phyloP scores from a whole-genome alignment of 208 protist genomes.

The Crithidia bombi region DNA sequence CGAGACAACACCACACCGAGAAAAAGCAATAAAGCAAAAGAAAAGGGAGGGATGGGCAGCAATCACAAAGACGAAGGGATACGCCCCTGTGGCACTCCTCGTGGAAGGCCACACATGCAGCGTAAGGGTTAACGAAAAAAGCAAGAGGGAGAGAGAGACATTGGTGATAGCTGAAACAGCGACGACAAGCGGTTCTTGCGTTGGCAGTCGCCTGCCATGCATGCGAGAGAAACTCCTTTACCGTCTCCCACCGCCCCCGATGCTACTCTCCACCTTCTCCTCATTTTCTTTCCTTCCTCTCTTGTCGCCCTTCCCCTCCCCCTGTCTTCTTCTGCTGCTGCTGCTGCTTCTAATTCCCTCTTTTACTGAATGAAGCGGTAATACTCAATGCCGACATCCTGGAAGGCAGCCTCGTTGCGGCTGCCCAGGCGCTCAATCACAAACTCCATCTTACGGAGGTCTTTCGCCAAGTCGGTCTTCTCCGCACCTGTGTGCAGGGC shows the following conservation, averaged over 20 bases:
- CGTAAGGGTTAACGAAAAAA: background rate
- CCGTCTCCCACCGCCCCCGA: no score
- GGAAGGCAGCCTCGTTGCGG: slow-evolving; percentile 86
- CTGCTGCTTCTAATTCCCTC: background rate
- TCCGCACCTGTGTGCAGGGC: slow-evolving; percentile 74
- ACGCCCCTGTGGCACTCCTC: background rate
- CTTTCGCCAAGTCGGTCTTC: slow-evolving; percentile 70
- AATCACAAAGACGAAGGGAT: slow-evolving; percentile 6
- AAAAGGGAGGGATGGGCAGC: slow-evolving; percentile 25
- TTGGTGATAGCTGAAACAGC: background rate
- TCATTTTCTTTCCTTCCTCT: background rate
- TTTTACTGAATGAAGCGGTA: slow-evolving; percentile 78
- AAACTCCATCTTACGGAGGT: slow-evolving; percentile 75
- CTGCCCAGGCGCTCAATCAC: slow-evolving; percentile 79
- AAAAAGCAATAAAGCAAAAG: background rate
- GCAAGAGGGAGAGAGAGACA: slow-evolving; percentile 12
- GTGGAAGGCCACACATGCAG: slow-evolving; percentile 1
- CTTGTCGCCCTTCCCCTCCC: background rate
- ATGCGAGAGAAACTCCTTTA: no score
- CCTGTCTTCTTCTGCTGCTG: background rate
- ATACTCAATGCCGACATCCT: slow-evolving; percentile 92
- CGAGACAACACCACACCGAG: no score
- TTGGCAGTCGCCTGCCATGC: no score
- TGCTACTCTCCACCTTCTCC: no score
- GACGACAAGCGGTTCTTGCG: no score